phyloP scores from a whole-genome alignment of 139 green algal genomes.

The Coelastrella sp. region DNA sequence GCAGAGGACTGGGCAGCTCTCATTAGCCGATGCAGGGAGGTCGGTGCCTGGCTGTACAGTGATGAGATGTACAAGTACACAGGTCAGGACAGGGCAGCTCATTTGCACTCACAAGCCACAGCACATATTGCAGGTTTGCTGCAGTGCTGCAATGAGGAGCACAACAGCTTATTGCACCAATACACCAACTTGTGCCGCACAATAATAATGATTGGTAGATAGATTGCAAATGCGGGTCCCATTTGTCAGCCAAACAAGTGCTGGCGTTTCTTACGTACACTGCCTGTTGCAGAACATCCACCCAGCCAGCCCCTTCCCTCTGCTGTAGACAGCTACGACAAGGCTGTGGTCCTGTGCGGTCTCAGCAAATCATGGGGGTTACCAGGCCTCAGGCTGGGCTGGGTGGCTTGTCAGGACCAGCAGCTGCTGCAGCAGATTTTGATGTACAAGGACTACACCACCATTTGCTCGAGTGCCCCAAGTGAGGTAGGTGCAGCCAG shows the following conservation, averaged over 20 bases:
- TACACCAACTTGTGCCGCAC: too few relatives aligned
- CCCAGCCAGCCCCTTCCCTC: slow-evolving; percentile 52
- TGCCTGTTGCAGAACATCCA: slow-evolving; percentile 59
- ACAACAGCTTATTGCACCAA: too few relatives aligned
- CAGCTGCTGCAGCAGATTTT: slow-evolving; percentile 43
- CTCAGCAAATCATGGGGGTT: slow-evolving; percentile 77
- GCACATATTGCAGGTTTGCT: too few relatives aligned
- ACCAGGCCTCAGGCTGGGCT: slow-evolving; percentile 72
- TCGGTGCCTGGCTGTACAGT: slow-evolving; percentile 71
- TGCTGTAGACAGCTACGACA: slow-evolving; percentile 65
- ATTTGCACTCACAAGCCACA: too few relatives aligned
- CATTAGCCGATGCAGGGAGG: slow-evolving; percentile 38
- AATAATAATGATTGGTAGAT: too few relatives aligned
- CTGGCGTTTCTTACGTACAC: not conserved
- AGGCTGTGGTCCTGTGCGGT: slow-evolving; percentile 73
- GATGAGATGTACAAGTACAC: slow-evolving; percentile 73
- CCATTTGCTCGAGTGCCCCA: slow-evolving; percentile 76
- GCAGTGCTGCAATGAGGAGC: too few relatives aligned
- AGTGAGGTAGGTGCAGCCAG: slow-evolving; percentile 62
- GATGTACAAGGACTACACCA: slow-evolving; percentile 87
- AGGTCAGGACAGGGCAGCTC: not conserved
- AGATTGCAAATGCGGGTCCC: not conserved
- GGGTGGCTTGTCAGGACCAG: slow-evolving; percentile 47
- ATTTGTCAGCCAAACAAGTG: not conserved
- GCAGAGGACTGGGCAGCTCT: slow-evolving; percentile 56